Percentiles rank a stretch among this genome's conserved stretches.
phyloP scores from a whole-genome alignment of 306 rosid species.

The Luffa acutangula region DNA sequence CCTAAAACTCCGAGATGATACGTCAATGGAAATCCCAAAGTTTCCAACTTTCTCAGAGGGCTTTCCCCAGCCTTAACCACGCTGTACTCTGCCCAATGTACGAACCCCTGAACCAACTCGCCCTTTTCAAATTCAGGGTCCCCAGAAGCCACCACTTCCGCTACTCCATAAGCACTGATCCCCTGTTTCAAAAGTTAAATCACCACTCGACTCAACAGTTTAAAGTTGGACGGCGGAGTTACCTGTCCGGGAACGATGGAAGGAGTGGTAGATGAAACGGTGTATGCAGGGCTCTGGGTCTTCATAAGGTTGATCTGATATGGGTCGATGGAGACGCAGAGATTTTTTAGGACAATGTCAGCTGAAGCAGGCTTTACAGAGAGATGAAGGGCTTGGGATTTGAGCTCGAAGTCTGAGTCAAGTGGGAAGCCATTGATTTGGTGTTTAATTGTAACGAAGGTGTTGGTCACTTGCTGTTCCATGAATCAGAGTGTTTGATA shows the following conservation, averaged over 20 bases:
- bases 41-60: slow-evolving; percentile 36
- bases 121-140: slow-evolving; percentile 38
- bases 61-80: slow-evolving; percentile 21
- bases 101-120: slow-evolving; percentile 49
- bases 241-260: slow-evolving; percentile 38
- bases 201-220: no score
- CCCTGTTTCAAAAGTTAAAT: slow-evolving; percentile 10
- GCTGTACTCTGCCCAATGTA: slow-evolving; percentile 65
- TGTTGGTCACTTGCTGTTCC: slow-evolving; percentile 40
- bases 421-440: slow-evolving; percentile 35
- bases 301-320: slow-evolving; percentile 56
- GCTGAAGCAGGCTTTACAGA: slow-evolving; percentile 25
- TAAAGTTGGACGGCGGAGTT: neutral
- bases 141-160: slow-evolving; percentile 52
- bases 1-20: slow-evolving; percentile 55
- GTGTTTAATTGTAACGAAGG: slow-evolving; percentile 23
- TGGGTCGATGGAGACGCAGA: slow-evolving; percentile 52
- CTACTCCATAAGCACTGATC: slow-evolving; percentile 37
- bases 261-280: slow-evolving; percentile 6
- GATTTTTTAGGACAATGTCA: slow-evolving; percentile 42
- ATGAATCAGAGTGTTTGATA: no score
- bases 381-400: slow-evolving; percentile 16
- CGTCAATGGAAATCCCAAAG: slow-evolving; percentile 44
- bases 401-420: slow-evolving; percentile 41
- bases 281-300: slow-evolving; percentile 21